Conservation (phyloP, 2,329 filamentous ascomycete species). For the Nigrospora oryzae region DNA sequence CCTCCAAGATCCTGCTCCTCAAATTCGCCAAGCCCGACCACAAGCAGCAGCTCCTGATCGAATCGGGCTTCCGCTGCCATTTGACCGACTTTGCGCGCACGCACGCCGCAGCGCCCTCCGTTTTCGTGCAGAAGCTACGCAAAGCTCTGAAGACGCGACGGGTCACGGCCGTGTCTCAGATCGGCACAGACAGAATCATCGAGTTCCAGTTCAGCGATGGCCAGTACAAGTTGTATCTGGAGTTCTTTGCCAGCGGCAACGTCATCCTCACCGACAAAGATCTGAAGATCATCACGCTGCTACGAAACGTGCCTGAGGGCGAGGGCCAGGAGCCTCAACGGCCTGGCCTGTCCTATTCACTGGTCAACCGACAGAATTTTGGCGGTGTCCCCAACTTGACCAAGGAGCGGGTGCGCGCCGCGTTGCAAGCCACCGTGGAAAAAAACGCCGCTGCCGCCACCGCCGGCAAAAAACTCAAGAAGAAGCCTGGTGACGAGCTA, state of each 20-base stretch:
- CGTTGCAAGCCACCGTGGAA: conserved; percentile 58
- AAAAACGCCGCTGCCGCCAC: conserved; percentile 42
- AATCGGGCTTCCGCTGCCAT: conserved; percentile 93
- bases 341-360: conserved; percentile 67
- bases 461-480: conserved; percentile 59
- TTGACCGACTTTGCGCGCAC: conserved; percentile 84
- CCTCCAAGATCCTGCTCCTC: conserved; percentile 82
- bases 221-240: conserved; percentile 75
- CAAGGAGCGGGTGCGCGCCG: conserved; percentile 59
- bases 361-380: conserved; percentile 80
- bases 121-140: conserved; percentile 76
- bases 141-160: conserved; percentile 83
- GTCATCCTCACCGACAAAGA: conserved; percentile 85
- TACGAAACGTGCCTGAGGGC: conserved; percentile 72
- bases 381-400: conserved; percentile 67
- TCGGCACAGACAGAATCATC: conserved; percentile 89
- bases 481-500: conserved; percentile 66
- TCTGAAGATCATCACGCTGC: conserved; percentile 70
- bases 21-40: conserved; percentile 88
- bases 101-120: conserved; percentile 74
- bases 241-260: conserved; percentile 96
- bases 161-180: conserved; percentile 71
- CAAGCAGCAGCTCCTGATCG: conserved; percentile 84
- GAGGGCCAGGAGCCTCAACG: conserved; percentile 78
- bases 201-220: conserved; percentile 92